Evolutionary conservation across 2,329 filamentous ascomycete species (phyloP), one percentile per base, ranked within the genome.

Genomic region (Parastagonospora nodorum): DNA sequence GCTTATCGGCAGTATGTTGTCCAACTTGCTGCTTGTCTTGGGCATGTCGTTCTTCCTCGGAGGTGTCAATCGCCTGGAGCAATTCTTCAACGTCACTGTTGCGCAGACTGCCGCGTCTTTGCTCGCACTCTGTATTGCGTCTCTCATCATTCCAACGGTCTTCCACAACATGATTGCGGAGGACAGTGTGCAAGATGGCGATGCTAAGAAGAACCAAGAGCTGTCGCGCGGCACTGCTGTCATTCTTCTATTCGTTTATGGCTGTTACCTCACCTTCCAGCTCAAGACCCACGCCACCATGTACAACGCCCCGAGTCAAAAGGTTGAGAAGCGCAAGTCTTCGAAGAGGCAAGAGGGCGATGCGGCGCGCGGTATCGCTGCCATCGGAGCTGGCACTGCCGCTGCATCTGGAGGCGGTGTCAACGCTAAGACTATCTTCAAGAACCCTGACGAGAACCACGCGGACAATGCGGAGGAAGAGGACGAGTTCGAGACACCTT

Each of bases 41-140:
- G 92, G 91, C 48, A 95, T 92, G 85, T 94, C 88, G 71, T 97
- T 95, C 80, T 94, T 96, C 78, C 88, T 90, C 53, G 92, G 90
- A 42, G 91, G 91, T 4, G 72, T 95, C 61, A 87, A 88, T 51
- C 85, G 92, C 27, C 68, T 83, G 27, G 89, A 95, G 70, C 93
- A 97, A 72, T 87, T 85, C 73, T 97, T 97, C 82, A 96, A 97
- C 78, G 85, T 89, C 30, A 93, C 90, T 0, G 92, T 97, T 6
- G 92, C 92, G 0, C 92, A 96, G 73, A 96, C 92, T 0, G 90
- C 92, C 3, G 87, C 92, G 11, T 91, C 88, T 66, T 77, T 96
- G 45, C 82, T 96, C 15, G 87, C 90, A 10, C 80, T 96, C 15
- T 87, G 89, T 11, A 89, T 95, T 32, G 88, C 87, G 42, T 88